Evolutionary conservation across 116 monocot species (phyloP), one percentile per base, ranked within the genome.

Genomic region (Trichopus zeylanicus): DNA sequence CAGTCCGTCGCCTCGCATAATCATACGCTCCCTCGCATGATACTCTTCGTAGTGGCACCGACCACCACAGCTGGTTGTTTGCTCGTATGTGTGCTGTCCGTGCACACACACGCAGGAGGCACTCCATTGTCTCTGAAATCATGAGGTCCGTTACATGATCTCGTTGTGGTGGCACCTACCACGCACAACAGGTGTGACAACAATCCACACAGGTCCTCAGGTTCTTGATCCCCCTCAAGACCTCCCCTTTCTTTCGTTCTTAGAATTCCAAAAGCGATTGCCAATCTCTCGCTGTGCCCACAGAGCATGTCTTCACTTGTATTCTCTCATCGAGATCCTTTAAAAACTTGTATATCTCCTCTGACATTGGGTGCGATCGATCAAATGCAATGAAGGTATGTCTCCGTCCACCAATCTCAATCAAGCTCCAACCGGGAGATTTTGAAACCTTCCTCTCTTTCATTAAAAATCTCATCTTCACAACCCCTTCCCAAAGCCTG

Each of bases 281-380:
- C 75, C 31, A 81, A 29, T 21, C 67, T 67, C 60, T 81, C 81
- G 57, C 81, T 81, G 29, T 81, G 81, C 25, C 75, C 71, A 49
- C 71, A 72, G 21, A 81, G 47, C 64, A 76, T 69, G 4, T 62
- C 73, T 59, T 65, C 69, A 38, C 15, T 6, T 52, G 46, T 30
- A 76, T 77, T 67, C 60, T 61, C 56, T 73, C 59, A 23, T 70
- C 73, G 13, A 73, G 53, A 29, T 73, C 62, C 49, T 59, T 67
- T 15, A 82, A 23, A 39, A 70, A 26, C 48, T 26, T 23, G 42
- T 67, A 67, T n/a, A 85, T 85, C 32, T 70, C 57, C 10, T 51
- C 32, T 10, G 64, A 63, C 47, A 7, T 55, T 1, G 84, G 73
- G 28, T 84, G 84, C 0, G 51, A 66, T 18, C 26, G 57, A 21